Evolutionary conservation across 352 stramenopile genomes (phyloP), one percentile per base, ranked within the genome.

Genomic region (Peronospora farinosa): DNA sequence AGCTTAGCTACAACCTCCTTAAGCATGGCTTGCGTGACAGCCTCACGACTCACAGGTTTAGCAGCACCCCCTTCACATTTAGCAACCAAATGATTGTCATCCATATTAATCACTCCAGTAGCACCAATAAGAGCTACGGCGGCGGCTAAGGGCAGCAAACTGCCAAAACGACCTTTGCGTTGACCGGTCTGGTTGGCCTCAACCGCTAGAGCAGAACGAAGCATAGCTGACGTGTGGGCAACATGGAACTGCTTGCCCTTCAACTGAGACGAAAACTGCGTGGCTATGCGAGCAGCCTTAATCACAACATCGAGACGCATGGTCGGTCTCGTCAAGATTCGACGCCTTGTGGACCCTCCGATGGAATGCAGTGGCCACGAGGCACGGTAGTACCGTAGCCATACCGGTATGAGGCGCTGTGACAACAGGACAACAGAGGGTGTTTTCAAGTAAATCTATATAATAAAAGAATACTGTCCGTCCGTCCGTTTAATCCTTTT

Each of bases 1-100:
- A 92, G 78, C 69, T 90, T 92, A 50, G 82, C 63, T 39, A 92
- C 72, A 16, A 91, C 79, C 49, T 92, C 78, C 50, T 85, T 86
- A 28, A 90, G 74, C 73, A 87, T 86, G 33, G 74, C 61, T 43
- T 85, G 72, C 36, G 75, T 84, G 30, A 68, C 58, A 28, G 58
- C 68, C 40, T 86, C 72, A 25, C 63, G 69, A 32, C 66, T 69
- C 35, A 79, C 67, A 12, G 72, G 69, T 33, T 63, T 65, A 7
- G 51, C 47, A 21, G 57, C 40, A 25, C 53, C 56, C 25, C 53
- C 54, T 25, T 80, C 69, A 16, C 69, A 72, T 54, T 67, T 50
- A 41, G 61, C 36, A 15, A 23, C 43, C 27, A 54, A 51, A 31
- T 42, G 45, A 27, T 21, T 21, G 19, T 63, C 54, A 16, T 58